Evolutionary conservation across 2,329 filamentous ascomycete species (phyloP).

Genomic region (Arthrobotrys entomopaga): DNA sequence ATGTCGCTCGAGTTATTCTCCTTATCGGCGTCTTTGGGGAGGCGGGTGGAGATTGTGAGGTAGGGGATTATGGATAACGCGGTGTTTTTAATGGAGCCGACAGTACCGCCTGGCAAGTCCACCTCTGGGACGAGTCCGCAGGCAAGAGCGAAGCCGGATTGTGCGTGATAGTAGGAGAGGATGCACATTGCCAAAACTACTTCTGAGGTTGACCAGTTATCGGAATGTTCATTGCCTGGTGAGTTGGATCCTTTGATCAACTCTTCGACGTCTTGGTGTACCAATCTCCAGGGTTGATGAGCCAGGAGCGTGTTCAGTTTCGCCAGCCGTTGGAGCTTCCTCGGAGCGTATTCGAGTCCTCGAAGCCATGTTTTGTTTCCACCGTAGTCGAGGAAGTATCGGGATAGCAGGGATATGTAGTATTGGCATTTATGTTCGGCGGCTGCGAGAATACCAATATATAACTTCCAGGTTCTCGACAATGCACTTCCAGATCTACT

Average conservation of each 20-base stretch:
- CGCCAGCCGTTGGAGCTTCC: conserved; percentile 57
- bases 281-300: conserved; percentile 57
- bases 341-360: conserved; percentile 56
- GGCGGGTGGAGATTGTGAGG: conserved; percentile 31
- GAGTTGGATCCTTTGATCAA: conserved; percentile 55
- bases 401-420: conserved; percentile 57
- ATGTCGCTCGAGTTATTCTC: conserved; percentile 41
- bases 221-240: conserved; percentile 35
- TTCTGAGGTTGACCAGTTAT: conserved; percentile 58
- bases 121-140: conserved; percentile 57
- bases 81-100: conserved; percentile 56
- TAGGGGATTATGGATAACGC: conserved; percentile 46
- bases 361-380: conserved; percentile 57
- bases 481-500: conserved; percentile 56
- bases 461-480: conserved; percentile 57
- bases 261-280: conserved; percentile 55
- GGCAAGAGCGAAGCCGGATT: conserved; percentile 57
- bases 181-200: conserved; percentile 58
- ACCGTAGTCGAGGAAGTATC: conserved; percentile 57
- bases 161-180: conserved; percentile 57
- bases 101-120: conserved; percentile 56
- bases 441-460: conserved; percentile 57
- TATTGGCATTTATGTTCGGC: conserved; percentile 58
- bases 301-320: conserved; percentile 57
- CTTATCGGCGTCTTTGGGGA: conserved; percentile 30